Evolutionary conservation across 2,329 filamentous ascomycete genomes (phyloP), one percentile per base, ranked within the genome.

Genomic region (Botryotinia narcissicola): DNA sequence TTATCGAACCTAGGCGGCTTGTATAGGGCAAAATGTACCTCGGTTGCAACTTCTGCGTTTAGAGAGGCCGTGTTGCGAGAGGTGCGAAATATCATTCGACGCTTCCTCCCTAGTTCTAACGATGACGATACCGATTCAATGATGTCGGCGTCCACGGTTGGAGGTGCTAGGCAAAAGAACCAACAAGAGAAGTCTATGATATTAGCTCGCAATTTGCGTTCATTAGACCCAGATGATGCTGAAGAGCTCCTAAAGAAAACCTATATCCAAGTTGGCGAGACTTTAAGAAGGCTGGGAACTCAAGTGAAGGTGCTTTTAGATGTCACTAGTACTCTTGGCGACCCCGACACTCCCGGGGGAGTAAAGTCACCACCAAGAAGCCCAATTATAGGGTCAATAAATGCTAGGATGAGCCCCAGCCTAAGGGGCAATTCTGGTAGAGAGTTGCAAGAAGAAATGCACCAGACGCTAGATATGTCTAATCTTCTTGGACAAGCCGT

Each of bases 271-370:
- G 91, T 98, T 14, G 92, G 95, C 6, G 96, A 99, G 83, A 93
- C 93, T 5, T 82, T 99, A 66, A 88, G 96, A 73, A 88, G 96
- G 79, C 84, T 98, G 12, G 94, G 93, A 29, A 95, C 94, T 0
- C 95, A 98, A 81, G 92, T 96, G 72, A 99, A 99, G 82, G 91
- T 98, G 16, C 84, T 99, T n/a, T 86, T 99, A 16, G 96, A 99
- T 82, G 93, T 97, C 32, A 96, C 95, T 0, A 97, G 94, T 81
- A 91, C 89, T 20, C 75, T 80, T 70, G 78, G 77, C 8, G 77
- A 80, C 70, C 74, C 78, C 14, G 51, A 48, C 32, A 72, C 70
- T 29, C 72, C 73, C n/a, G 73, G 74, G 25, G 75, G 75, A 25
- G 76, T 77, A 73, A 80, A 77, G 66, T 81, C 79, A 29, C 79